A percentile compares a stretch with the other conserved stretches of the same genome.
phyloP scores from a whole-genome alignment of 176 grass and related monocot species.

The Ananas comosus region DNA sequence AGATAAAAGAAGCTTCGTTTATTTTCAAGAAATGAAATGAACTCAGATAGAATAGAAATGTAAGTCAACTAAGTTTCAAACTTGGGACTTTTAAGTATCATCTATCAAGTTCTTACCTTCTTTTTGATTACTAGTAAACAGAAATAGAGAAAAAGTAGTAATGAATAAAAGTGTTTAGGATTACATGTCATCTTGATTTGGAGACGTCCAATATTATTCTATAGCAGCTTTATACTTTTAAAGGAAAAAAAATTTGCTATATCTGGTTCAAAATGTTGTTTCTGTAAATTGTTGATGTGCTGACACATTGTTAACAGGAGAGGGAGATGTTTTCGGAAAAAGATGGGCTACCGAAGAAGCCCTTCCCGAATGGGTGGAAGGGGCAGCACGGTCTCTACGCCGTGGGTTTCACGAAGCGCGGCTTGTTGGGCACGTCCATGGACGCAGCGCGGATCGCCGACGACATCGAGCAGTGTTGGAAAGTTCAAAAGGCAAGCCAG shows the following conservation, averaged over 20 bases:
- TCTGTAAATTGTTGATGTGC: no score
- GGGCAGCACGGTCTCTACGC: conserved; percentile 66
- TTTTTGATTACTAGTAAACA: no score
- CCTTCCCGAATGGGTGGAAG: conserved; percentile 74
- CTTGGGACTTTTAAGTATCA: no score
- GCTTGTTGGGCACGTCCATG: conserved; percentile 52
- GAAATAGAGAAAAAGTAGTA: no score
- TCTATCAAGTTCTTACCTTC: no score
- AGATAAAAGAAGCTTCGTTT: no score
- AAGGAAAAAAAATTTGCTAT: not conserved
- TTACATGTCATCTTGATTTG: no score
- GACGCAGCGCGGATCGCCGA: conserved; percentile 53
- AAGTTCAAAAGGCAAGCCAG: not conserved
- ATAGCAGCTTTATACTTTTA: no score
- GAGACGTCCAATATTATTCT: no score
- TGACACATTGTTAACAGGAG: conserved; percentile 25
- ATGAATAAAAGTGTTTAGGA: no score
- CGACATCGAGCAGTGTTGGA: conserved; percentile 41
- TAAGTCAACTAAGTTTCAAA: not conserved
- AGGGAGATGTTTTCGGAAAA: conserved; percentile 70
- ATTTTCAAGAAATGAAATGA: no score
- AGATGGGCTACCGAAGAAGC: conserved; percentile 59
- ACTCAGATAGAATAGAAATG: not conserved
- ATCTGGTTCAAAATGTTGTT: not conserved
- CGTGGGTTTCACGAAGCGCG: conserved; percentile 59